Evolutionary conservation across 768 basidiomycete genomes (phyloP).

Genomic region (Pleurotus sapidus): DNA sequence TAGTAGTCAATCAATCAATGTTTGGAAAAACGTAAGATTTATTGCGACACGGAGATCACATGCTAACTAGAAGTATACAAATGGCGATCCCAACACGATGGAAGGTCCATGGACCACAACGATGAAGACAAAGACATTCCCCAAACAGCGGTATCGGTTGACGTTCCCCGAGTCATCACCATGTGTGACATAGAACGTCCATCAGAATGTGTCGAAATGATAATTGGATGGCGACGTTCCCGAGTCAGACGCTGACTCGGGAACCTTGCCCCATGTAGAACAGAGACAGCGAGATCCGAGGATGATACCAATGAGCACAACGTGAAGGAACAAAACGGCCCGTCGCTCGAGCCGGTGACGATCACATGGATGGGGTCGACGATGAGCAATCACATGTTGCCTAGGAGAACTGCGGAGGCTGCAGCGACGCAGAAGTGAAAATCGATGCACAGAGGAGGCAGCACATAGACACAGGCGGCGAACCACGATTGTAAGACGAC

Average conservation of each 20-base stretch:
- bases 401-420: not conserved
- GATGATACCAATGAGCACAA: not conserved
- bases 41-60: not conserved
- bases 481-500: not conserved
- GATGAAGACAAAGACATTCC: not conserved
- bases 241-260: conserved; percentile 37
- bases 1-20: not conserved
- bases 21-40: not conserved
- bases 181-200: not conserved
- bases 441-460: conserved; percentile 4
- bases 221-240: conserved; percentile 16
- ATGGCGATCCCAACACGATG: not conserved
- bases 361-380: not conserved
- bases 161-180: conserved; percentile 36
- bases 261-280: conserved; percentile 31
- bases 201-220: not conserved
- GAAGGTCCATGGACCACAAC: not conserved
- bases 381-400: not conserved
- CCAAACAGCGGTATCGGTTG: not conserved
- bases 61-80: not conserved
- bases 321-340: not conserved
- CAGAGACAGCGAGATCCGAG: conserved; percentile 20
- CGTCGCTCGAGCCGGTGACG: not conserved
- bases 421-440: not conserved
- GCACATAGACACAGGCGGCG: not conserved